Base-by-base conservation (phyloP, 2,329 filamentous ascomycete genomes). In the Intubia oerlemansii region DNA sequence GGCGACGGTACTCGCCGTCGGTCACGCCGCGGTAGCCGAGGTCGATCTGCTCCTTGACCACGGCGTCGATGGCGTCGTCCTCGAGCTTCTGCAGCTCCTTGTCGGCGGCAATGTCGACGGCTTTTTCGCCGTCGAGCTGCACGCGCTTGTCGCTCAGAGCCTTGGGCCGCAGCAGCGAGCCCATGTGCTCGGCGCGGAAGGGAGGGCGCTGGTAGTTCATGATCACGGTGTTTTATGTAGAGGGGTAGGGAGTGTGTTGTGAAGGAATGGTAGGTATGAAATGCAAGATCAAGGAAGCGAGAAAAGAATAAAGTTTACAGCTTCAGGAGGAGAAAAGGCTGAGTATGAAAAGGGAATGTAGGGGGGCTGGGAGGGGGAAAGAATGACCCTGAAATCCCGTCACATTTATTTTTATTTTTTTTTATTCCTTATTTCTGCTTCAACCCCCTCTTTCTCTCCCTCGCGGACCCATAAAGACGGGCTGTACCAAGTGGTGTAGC, bases 111-210 rank as follows among this genome's bases (percentile, higher is more conserved):
- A 51, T 48, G 6, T 47, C 48, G 10, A 50, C 36, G 10, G 48
- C 48, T 32, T 52, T 50, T 28, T 44, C 43, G 15, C 45, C 40
- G 27, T 52, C 49, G 19, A 53, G 44, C 17, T 36, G 35, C 10
- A 43, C 36, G 17, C 42, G 42, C 36, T 42, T 43, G 24, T 66
- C 54, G 20, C 75, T 54, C 31, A 79, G 57, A 32, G 62, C 53
- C 34, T 71, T 52, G 6, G 75, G 74, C n/a, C 76, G 68, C 24
- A 80, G 62, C 18, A 81, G 57, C 10, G 73, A 79, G 40, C 75
- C 76, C 41, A 79, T 57, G 41, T 81, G 75, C 57, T 81, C 76
- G 28, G 76, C 76, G 41, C 75, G 62, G 56, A 78, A 80, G 18
- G 75, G 75, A 13, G 53, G 53, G 20, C 41, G 35, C 23, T 42